Evolutionary conservation across 441 rosid genomes (phyloP), one percentile per base, ranked within the genome.

Genomic region (Omphalea diandra): DNA sequence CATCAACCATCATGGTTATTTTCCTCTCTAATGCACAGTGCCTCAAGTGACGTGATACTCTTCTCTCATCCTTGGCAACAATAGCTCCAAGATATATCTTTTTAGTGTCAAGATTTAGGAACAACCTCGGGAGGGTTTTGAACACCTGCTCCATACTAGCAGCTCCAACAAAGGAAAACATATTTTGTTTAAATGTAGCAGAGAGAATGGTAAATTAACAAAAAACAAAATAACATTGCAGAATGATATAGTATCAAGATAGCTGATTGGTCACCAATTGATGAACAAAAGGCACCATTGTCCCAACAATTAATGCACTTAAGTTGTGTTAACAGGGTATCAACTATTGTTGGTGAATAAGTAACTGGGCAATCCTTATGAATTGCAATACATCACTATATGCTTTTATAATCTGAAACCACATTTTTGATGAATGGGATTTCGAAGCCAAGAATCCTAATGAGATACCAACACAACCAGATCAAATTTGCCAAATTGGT

Each of bases 11-110:
- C 78, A 86, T 53, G 24, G 88, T 80, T 77, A 87, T 81, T 64
- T 81, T 77, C 78, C 79, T 83, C 75, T 89, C 95, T 10, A 52
- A 69, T 29, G 90, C 92, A 69, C 86, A 87, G 5, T 86, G 84
- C 72, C 75, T 81, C 79, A 87, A 79, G 79, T 89, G 95, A 7
- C 90, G 89, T 24, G 88, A 83, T 4, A 72, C 79, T 73, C 74
- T 75, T 22, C 69, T 77, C 63, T 76, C 84, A 35, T 82, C 74
- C 77, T 89, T 90, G 12, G 81, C 74, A 64, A 85, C 79, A 40
- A 89, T 81, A 65, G 72, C 75, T 64, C 85, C 87, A 33, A 71
- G 9, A 8, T 80, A 78, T 71, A 84, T 63, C 75, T 79, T 86
- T 64, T 75, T 76, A 20, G 69, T 22, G n/a, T 84, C 83, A 29